Base-by-base conservation (phyloP, 306 rosid species). In the Canavalia ensiformis region DNA sequence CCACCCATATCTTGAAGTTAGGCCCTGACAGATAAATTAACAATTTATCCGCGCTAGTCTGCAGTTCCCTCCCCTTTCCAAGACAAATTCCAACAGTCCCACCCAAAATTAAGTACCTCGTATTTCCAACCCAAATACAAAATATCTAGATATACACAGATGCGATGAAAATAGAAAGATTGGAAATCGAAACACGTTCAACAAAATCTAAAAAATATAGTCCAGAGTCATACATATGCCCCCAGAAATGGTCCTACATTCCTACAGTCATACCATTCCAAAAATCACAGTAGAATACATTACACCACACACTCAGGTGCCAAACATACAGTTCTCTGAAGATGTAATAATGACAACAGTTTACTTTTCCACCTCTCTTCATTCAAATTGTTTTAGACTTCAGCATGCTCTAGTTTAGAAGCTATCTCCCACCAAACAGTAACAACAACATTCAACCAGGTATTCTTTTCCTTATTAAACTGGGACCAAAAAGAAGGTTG, bases 141-240 rank as follows among this genome's bases (percentile, higher is more conserved):
- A 11, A 75, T 3, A 59, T 11, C 49, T 62, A 0, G 25, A 47
- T 9, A 62, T 8, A 35, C 3, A 62, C 9, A 25, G 25, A 55
- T 76, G 64, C 65, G 65, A 29, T 7, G 45, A 65, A 65, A 56
- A 72, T 34, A 9, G 63, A 35, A 76, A 50, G 64, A 56, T 6
- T 8, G 52, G 39, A 55, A 55, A 44, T 4, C 37, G 66, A 41
- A 54, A 28, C 56, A 37, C 3, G 8, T 52, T 13, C 25, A 54
- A 33, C 49, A 65, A 35, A 18, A 18, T 18, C 25, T 18, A 18
- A 18, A 18, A 18, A 59, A 2, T 66, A 74, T 12, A 42, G 59
- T 31, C 71, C 49, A 60, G 46, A 75, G 58, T 49, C 60, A 47
- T 49, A 76, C 49, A 60, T 3, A 46, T 42, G 10, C 25, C 78